Conservation (phyloP, 306 rosid species). For the Psophocarpus tetragonolobus region DNA sequence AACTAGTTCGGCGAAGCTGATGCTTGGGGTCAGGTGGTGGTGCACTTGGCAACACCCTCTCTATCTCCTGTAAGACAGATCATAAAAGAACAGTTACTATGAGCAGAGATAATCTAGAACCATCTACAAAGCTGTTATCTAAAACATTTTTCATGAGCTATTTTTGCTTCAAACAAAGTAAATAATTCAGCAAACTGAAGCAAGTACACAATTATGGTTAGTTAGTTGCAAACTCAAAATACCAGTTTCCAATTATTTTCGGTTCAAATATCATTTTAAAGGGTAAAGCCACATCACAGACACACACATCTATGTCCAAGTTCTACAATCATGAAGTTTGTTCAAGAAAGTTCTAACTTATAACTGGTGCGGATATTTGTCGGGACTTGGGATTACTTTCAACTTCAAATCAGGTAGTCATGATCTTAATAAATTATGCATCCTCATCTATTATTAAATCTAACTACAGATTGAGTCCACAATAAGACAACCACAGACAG, state of each 20-base stretch:
- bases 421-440: not conserved
- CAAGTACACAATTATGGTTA: not conserved
- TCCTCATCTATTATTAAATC: not conserved
- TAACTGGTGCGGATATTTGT: not conserved
- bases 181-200: slow-evolving; percentile 14
- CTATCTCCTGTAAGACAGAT: slow-evolving; percentile 49
- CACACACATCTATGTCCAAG: not conserved
- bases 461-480: slow-evolving; percentile 15
- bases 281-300: slow-evolving; percentile 20
- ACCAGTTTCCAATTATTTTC: not conserved
- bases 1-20: slow-evolving; percentile 59
- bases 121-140: not conserved
- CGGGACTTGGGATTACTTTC: not conserved
- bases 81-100: slow-evolving; percentile 14
- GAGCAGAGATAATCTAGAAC: slow-evolving; percentile 2
- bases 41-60: slow-evolving; percentile 37
- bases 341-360: slow-evolving; percentile 16
- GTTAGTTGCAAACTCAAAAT: slow-evolving; percentile 2
- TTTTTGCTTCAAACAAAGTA: slow-evolving; percentile 22
- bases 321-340: slow-evolving; percentile 4
- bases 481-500: not conserved
- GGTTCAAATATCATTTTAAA: not conserved
- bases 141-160: not conserved
- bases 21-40: slow-evolving; percentile 52
- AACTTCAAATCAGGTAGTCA: not conserved